Percentiles rank a stretch among this genome's conserved stretches.
Evolutionary conservation across 2,329 filamentous ascomycete species (phyloP).

Genomic region (Aspergillus latus): DNA sequence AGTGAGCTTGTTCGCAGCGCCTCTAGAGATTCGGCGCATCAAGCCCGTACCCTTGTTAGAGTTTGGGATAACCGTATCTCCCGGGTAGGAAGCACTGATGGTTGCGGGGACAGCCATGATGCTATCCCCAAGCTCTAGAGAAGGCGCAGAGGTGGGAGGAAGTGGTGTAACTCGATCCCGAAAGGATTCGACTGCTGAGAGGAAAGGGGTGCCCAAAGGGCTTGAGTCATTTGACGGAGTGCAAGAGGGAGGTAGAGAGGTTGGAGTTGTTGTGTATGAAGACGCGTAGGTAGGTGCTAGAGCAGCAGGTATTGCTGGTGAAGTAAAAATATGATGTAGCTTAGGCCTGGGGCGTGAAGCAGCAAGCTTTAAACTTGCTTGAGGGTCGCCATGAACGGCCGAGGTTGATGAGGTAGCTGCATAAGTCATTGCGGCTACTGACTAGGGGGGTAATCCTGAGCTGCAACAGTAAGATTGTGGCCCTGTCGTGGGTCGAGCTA

Average conservation of each 20-base stretch:
- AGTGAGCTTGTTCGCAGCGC: constrained; percentile 68
- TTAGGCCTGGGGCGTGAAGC: constrained; percentile 32
- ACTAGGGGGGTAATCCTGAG: constrained; percentile 33
- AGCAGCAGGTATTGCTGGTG: constrained; percentile 24
- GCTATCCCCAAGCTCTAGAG: constrained; percentile 73
- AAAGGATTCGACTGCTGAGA: constrained; percentile 35
- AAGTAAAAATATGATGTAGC: constrained; percentile 38
- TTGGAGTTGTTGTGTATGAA: constrained; percentile 31
- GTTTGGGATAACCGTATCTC: constrained; percentile 57
- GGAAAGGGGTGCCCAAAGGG: constrained; percentile 36
- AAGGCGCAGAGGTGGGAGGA: constrained; percentile 45
- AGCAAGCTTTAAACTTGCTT: constrained; percentile 39
- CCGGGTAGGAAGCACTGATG: constrained; percentile 54
- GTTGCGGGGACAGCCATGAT: constrained; percentile 52
- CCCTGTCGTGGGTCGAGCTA: constrained; percentile 33
- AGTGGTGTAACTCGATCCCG: constrained; percentile 30
- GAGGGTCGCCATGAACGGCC: constrained; percentile 38
- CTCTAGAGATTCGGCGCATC: constrained; percentile 81
- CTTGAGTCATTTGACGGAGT: constrained; percentile 36
- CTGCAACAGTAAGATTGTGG: constrained; percentile 30
- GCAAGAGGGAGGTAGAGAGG: constrained; percentile 28
- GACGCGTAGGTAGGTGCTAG: constrained; percentile 32
- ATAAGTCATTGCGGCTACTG: constrained; percentile 39
- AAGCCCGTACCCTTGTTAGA: constrained; percentile 61
- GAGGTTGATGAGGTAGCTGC: constrained; percentile 36